Evolutionary conservation across 2,329 filamentous ascomycete species (phyloP).

Genomic region (Parastagonospora nodorum): DNA sequence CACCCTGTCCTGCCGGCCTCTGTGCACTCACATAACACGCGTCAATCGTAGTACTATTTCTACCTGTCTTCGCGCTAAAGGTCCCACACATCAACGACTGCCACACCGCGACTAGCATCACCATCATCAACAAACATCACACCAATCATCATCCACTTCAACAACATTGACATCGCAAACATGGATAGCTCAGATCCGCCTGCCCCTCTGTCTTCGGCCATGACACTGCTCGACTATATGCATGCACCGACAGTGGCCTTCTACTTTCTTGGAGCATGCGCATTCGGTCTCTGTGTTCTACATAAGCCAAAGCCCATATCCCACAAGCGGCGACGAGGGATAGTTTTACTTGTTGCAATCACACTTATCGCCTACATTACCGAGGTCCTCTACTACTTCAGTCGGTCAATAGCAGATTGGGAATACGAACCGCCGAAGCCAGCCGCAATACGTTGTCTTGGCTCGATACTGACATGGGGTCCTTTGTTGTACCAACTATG

Average conservation of each 20-base stretch:
- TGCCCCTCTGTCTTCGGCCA: constrained; percentile 22
- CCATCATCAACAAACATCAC: background rate
- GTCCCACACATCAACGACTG: no score
- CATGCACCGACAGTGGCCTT: constrained; percentile 39
- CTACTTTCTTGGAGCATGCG: constrained; percentile 34
- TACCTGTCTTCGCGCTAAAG: no score
- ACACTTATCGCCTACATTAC: constrained; percentile 32
- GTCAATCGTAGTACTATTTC: background rate
- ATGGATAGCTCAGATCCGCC: constrained; percentile 14
- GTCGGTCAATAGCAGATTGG: constrained; percentile 31
- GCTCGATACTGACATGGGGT: constrained; percentile 42
- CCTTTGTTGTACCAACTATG: constrained; percentile 30
- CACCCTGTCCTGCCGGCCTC: background rate
- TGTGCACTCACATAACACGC: background rate
- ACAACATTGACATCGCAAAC: constrained; percentile 4
- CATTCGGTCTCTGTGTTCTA: constrained; percentile 35
- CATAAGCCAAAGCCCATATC: constrained; percentile 36
- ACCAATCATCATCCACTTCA: background rate
- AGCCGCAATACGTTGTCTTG: constrained; percentile 40
- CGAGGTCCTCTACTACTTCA: constrained; percentile 43
- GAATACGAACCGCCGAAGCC: constrained; percentile 39
- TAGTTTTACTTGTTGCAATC: constrained; percentile 15
- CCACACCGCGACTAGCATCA: no score
- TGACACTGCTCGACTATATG: constrained; percentile 40
- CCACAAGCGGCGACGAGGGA: constrained; percentile 27